Evolutionary conservation across 257 asterid species (phyloP).

Genomic region (Solanum pinnatisectum): DNA sequence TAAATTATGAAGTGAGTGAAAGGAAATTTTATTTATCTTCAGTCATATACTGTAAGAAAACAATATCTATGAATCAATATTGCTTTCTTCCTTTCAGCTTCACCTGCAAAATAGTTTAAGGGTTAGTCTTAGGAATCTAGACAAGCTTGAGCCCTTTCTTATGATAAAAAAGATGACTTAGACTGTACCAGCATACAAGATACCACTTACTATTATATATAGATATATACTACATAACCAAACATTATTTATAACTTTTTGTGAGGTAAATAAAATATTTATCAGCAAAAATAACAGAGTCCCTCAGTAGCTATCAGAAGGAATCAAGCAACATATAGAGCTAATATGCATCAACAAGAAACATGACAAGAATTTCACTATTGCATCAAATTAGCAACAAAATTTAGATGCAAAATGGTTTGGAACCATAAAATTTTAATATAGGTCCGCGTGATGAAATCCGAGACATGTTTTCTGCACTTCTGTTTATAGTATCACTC

Average conservation of each 20-base stretch:
- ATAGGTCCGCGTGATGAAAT: background rate
- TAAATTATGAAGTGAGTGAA: too few species aligned
- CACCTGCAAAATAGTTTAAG: too few species aligned
- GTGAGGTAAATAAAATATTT: background rate
- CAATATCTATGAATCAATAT: too few species aligned
- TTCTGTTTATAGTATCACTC: background rate
- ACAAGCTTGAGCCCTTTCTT: too few species aligned
- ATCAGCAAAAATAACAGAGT: background rate
- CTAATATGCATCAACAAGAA: background rate
- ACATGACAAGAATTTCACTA: background rate
- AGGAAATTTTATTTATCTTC: too few species aligned
- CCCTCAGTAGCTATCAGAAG: too few species aligned
- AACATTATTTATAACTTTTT: background rate
- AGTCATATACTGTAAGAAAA: too few species aligned
- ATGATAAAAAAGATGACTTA: too few species aligned
- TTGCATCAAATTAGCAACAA: background rate
- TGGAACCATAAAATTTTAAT: background rate
- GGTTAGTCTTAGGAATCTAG: too few species aligned
- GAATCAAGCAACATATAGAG: too few species aligned
- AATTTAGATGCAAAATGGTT: background rate
- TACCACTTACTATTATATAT: background rate
- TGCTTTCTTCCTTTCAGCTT: too few species aligned
- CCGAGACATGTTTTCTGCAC: background rate
- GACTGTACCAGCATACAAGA: background rate
- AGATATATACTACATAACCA: background rate